phyloP scores from a whole-genome alignment of 345 rosid species.

The Fremontodendron californicum region DNA sequence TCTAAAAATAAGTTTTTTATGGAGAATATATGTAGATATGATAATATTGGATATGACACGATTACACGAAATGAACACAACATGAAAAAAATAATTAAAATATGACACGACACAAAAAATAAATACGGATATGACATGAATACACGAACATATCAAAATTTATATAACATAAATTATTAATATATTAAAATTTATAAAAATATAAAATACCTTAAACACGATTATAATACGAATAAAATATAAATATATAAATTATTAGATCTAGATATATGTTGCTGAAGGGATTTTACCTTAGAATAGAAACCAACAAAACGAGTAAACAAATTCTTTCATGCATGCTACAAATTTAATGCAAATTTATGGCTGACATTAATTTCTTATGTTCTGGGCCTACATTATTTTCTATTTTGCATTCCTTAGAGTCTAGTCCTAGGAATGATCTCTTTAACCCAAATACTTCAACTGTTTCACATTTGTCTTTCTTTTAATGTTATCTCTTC shows the following conservation, averaged over 20 bases:
- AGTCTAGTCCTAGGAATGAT: not conserved
- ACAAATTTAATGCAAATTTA: not conserved
- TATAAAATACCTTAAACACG: no score
- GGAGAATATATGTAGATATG: no score
- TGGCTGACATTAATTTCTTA: not conserved
- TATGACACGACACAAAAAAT: no score
- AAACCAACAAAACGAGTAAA: not conserved
- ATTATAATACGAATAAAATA: no score
- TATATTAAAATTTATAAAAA: no score
- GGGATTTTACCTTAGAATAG: not conserved
- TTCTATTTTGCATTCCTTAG: not conserved
- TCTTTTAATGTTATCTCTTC: not conserved
- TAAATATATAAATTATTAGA: no score
- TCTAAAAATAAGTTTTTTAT: not conserved
- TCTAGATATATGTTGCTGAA: not conserved
- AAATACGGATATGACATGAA: no score
- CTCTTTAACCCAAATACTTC: not conserved
- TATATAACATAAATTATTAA: no score
- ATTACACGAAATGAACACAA: no score
- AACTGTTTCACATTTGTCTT: not conserved
- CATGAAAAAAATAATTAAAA: no score
- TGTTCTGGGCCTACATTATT: not conserved
- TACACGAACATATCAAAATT: no score
- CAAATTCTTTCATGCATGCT: not conserved
- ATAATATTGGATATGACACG: no score